phyloP scores from a whole-genome alignment of 345 rosid genomes.

The Syzygium grande region DNA sequence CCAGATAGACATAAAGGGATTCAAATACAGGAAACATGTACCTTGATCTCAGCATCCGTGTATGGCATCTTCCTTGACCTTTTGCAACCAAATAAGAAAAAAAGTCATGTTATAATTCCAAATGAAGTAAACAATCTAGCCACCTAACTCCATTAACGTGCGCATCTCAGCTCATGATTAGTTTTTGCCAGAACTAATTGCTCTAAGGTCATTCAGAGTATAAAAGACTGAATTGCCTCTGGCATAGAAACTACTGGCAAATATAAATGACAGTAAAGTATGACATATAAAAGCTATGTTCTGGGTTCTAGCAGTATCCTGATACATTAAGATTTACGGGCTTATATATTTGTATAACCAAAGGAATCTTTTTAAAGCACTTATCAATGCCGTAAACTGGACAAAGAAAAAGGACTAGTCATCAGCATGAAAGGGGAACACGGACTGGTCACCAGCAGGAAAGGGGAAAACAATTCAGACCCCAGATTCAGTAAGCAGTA shows the following conservation, averaged over 20 bases:
- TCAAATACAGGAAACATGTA: constrained; percentile 4
- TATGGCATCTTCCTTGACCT: constrained; percentile 68
- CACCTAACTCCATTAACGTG: neutral
- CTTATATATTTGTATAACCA: neutral
- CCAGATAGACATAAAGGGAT: neutral
- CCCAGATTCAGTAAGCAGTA: neutral
- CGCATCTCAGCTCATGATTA: neutral
- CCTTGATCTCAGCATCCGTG: constrained; percentile 96
- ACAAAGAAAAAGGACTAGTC: neutral
- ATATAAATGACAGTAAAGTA: neutral
- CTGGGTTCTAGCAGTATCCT: neutral
- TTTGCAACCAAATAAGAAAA: constrained; percentile 9
- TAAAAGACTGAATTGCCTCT: neutral
- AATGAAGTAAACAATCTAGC: neutral
- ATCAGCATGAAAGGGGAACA: neutral
- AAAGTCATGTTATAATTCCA: neutral
- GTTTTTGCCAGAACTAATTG: neutral
- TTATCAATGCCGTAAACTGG: neutral
- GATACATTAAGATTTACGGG: neutral
- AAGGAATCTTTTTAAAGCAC: neutral
- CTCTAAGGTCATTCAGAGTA: neutral
- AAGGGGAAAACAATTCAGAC: neutral
- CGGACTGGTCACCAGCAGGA: neutral
- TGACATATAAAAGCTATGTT: neutral
- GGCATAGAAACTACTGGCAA: neutral